phyloP scores from a whole-genome alignment of 2,329 filamentous ascomycete species.

The Ophiobolus disseminans region DNA sequence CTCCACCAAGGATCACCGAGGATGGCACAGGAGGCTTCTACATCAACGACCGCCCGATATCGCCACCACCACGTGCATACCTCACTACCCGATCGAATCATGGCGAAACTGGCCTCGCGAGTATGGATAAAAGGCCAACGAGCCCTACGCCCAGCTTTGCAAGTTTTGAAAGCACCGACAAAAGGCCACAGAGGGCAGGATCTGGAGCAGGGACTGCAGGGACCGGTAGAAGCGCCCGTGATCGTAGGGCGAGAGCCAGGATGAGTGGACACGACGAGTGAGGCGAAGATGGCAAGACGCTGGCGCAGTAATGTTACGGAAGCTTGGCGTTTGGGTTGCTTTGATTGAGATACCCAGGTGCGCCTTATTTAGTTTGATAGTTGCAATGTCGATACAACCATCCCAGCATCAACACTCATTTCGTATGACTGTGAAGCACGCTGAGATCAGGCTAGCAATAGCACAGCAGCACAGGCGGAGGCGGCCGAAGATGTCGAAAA shows the following conservation, averaged over 20 bases:
- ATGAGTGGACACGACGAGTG: too few species aligned
- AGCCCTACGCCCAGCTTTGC: slow-evolving; percentile 13
- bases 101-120: slow-evolving; percentile 17
- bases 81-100: slow-evolving; percentile 8
- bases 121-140: slow-evolving; percentile 10
- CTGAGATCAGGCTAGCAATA: background rate
- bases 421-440: too few species aligned
- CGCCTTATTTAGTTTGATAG: too few species aligned
- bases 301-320: background rate
- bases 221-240: slow-evolving; percentile 34
- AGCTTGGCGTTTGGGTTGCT: too few species aligned
- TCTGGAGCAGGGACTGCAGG: slow-evolving; percentile 11
- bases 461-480: background rate
- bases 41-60: slow-evolving; percentile 16
- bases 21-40: slow-evolving; percentile 26
- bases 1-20: slow-evolving; percentile 9
- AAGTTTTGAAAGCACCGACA: slow-evolving; percentile 6
- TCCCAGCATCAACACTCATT: too few species aligned
- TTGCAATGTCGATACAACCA: too few species aligned
- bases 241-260: slow-evolving; percentile 28
- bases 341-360: too few species aligned
- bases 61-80: slow-evolving; percentile 20
- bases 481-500: slow-evolving; percentile 2
- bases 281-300: too few species aligned
- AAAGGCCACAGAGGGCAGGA: background rate